Percentiles rank a stretch among this genome's conserved stretches.
Conservation (phyloP, 768 basidiomycete species). For the Cytidiella melzeri region DNA sequence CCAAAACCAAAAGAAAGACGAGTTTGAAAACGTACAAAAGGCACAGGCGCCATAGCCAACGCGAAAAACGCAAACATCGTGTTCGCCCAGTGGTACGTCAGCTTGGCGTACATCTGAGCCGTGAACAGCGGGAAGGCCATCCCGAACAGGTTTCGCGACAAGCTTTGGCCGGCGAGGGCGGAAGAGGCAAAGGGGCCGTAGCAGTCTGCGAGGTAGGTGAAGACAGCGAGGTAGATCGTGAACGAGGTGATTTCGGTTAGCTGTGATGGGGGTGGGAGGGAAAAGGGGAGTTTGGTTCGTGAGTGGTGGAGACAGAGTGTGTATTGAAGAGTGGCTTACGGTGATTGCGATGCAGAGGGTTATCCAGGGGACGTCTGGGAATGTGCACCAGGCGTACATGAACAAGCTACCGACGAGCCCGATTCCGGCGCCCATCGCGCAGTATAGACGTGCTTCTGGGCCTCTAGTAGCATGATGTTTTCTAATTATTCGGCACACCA, state of each 20-base stretch:
- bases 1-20: not conserved
- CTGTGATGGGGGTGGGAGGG: not conserved
- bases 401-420: slow-evolving; percentile 58
- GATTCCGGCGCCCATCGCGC: slow-evolving; percentile 47
- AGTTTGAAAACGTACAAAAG: slow-evolving; percentile 29
- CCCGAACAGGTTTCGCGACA: slow-evolving; percentile 38
- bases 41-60: slow-evolving; percentile 37
- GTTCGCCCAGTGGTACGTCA: slow-evolving; percentile 47
- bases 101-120: slow-evolving; percentile 34
- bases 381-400: slow-evolving; percentile 68
- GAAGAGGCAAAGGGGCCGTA: slow-evolving; percentile 45
- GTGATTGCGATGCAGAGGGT: slow-evolving; percentile 47
- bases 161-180: slow-evolving; percentile 46
- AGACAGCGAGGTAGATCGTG: slow-evolving; percentile 39
- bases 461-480: slow-evolving; percentile 25
- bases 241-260: slow-evolving; percentile 21
- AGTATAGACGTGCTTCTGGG: slow-evolving; percentile 56
- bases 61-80: slow-evolving; percentile 37
- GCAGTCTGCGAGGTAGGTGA: slow-evolving; percentile 48
- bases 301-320: not conserved
- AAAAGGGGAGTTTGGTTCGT: not conserved
- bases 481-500: slow-evolving; percentile 11
- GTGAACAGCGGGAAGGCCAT: slow-evolving; percentile 47
- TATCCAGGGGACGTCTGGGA: slow-evolving; percentile 52
- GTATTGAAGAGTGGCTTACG: slow-evolving; percentile 11